Evolutionary conservation across 139 green algal genomes (phyloP).

Genomic region (Ettlia oleoabundans): DNA sequence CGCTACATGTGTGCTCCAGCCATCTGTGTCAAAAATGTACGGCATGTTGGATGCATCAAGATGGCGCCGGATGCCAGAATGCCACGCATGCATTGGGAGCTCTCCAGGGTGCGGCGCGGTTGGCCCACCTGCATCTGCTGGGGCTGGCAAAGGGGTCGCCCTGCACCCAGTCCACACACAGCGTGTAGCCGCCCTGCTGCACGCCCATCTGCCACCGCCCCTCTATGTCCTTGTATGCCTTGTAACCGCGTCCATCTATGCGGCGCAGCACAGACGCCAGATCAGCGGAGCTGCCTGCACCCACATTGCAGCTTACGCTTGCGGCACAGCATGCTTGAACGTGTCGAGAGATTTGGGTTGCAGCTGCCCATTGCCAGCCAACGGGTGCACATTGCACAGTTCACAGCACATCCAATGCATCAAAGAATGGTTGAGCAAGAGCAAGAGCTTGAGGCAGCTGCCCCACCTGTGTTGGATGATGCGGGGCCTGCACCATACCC

Average conservation of each 20-base stretch:
- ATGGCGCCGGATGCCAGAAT: too few relatives aligned
- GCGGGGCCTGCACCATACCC: not conserved
- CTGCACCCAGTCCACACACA: slow-evolving; percentile 67
- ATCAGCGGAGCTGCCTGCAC: slow-evolving; percentile 19
- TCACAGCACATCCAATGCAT: not conserved
- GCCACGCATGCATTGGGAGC: too few relatives aligned
- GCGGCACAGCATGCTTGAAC: too few relatives aligned
- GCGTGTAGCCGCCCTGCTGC: slow-evolving; percentile 28
- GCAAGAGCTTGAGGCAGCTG: too few relatives aligned
- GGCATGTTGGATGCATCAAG: too few relatives aligned
- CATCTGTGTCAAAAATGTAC: too few relatives aligned
- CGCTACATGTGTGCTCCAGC: too few relatives aligned
- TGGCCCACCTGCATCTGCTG: slow-evolving; percentile 36
- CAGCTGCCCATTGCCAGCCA: too few relatives aligned
- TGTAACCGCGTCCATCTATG: slow-evolving; percentile 64
- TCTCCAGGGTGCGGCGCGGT: too few relatives aligned
- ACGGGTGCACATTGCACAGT: not conserved
- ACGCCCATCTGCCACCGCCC: slow-evolving; percentile 28
- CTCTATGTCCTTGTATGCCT: slow-evolving; percentile 64
- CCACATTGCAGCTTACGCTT: too few relatives aligned
- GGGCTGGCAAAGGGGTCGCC: slow-evolving; percentile 59
- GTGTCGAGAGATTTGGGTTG: too few relatives aligned
- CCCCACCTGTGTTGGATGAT: not conserved
- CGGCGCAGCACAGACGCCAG: slow-evolving; percentile 38
- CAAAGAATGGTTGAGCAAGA: too few relatives aligned